A percentile compares a stretch with the other conserved stretches of the same genome.
Conservation (phyloP, 192 early-diverging fungal species). For the Neocallimastix lanati region DNA sequence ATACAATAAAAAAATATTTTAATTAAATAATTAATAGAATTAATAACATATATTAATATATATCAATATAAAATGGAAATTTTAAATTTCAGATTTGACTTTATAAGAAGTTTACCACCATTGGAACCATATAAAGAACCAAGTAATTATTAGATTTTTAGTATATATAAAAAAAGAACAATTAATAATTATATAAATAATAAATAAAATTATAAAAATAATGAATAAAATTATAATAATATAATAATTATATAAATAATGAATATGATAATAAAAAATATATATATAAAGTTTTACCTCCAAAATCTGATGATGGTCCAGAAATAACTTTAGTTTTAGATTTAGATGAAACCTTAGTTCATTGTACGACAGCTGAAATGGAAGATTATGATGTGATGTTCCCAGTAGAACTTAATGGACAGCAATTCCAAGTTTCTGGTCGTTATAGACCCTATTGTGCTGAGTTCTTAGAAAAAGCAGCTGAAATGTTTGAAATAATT, state of each 20-base stretch:
- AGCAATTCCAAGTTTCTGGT: conserved; percentile 44
- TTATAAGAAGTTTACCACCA: not conserved
- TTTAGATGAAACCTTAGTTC: conserved; percentile 52
- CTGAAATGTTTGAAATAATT: conserved; percentile 46
- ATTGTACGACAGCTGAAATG: conserved; percentile 32
- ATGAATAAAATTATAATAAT: too few relatives aligned
- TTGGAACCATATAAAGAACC: not conserved
- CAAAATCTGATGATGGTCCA: conserved; percentile 5
- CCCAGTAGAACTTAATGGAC: conserved; percentile 40
- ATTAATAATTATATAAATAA: too few relatives aligned
- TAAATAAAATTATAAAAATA: too few relatives aligned
- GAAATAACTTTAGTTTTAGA: conserved; percentile 48
- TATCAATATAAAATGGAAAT: too few relatives aligned
- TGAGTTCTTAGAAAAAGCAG: conserved; percentile 35
- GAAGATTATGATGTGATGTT: conserved; percentile 42
- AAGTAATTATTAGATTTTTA: not conserved
- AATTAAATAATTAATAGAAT: too few relatives aligned
- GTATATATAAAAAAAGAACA: too few relatives aligned
- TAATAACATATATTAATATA: too few relatives aligned
- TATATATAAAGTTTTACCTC: not conserved
- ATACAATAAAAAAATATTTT: too few relatives aligned
- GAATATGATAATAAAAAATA: too few relatives aligned
- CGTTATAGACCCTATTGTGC: conserved; percentile 42
- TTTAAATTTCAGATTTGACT: not conserved
- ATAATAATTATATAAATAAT: too few relatives aligned